Evolutionary conservation across 129 eudicot genomes (phyloP).

Genomic region (Tanacetum coccineum): DNA sequence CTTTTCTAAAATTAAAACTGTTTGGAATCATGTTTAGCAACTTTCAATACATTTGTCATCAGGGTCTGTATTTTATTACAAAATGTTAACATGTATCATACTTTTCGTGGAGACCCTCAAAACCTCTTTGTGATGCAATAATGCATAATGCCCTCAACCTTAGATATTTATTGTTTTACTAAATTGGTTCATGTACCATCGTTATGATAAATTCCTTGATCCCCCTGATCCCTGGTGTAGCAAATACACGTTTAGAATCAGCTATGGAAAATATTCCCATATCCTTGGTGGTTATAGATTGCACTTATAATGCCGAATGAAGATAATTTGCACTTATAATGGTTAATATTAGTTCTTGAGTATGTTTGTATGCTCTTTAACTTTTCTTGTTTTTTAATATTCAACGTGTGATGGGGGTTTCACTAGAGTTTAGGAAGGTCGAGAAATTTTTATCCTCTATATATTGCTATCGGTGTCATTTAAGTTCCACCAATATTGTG

Average conservation of each 20-base stretch:
- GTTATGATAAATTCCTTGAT: not conserved
- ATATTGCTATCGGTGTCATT: not conserved
- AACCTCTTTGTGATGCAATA: conserved; percentile 7
- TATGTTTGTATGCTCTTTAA: conserved; percentile 1
- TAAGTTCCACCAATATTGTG: not conserved
- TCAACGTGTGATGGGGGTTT: not conserved
- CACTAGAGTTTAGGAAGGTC: not conserved
- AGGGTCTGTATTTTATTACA: no score
- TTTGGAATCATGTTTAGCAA: no score
- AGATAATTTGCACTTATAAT: not conserved
- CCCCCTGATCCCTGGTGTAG: conserved; percentile 4
- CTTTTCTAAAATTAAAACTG: no score
- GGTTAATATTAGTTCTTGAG: not conserved
- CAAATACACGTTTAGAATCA: not conserved
- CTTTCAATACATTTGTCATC: no score
- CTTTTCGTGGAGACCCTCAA: conserved; percentile 1
- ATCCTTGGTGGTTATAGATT: not conserved
- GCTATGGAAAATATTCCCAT: not conserved
- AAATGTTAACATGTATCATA: no score
- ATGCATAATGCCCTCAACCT: not conserved
- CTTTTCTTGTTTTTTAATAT: not conserved
- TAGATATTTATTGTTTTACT: conserved; percentile 2
- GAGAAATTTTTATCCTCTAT: not conserved
- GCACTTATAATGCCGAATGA: no score
- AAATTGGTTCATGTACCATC: not conserved